Base-by-base conservation (phyloP, 495 filamentous ascomycete species). In the Penicillium steckii region DNA sequence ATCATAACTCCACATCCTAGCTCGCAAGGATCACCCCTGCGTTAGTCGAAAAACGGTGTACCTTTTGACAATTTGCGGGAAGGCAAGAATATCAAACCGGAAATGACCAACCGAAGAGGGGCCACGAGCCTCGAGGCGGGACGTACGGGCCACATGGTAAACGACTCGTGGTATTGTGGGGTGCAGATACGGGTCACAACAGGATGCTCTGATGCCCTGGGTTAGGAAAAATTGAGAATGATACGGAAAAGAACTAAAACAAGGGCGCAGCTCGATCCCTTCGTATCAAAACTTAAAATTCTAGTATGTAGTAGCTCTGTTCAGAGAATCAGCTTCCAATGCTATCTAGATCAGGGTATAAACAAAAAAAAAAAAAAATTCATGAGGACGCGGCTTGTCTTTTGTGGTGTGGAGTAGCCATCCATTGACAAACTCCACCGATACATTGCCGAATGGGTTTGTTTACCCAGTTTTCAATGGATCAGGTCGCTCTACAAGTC, bases 1-100 rank as follows among this genome's bases (percentile, higher is more conserved):
- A 57, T 56, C 40, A 8, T 12, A 26, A 49, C 41, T 44, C 44
- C 40, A 57, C 56, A 33, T 9, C 22, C 25, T 22, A 41, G 46
- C 40, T 21, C 33, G 25, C 40, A 46, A 52, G 44, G 57, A 50
- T 50, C 22, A 38, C 55, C 50, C 60, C 50, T 60, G 57, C 60
- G 49, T 57, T 63, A 63, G 57, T 30, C 27, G 19, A 21, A 19
- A 21, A 38, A 53, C 53, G 53, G 60, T 41, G 44, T 23, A 43
- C n/a, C n/a, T 42, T 23, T 25, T 23, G 22, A 53, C 21, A 30
- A 18, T 12, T 25, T 4, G 25, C 46, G 26, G n/a, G n/a, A n/a
- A n/a, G n/a, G n/a, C n/a, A 48, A 45, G 22, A 49, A 40, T 43
- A 38, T 55, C 47, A 60, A 63, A 63, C 53, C 54, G 60, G 50